Base-by-base conservation (phyloP, 2,329 filamentous ascomycete species). In the Pseudogymnoascus destructans region DNA sequence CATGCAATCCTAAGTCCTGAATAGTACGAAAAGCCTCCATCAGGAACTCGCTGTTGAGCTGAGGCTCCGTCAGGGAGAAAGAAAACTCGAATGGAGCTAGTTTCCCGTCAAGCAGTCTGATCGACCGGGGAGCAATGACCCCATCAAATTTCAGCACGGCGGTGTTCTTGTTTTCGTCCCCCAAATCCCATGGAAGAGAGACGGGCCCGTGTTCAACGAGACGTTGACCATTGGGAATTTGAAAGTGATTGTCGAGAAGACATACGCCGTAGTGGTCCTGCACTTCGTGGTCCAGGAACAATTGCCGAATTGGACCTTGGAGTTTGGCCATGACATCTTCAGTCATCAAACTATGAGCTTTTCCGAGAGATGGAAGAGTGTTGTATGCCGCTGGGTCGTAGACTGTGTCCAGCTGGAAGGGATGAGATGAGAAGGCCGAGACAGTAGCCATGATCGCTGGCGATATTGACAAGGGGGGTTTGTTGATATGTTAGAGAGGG, bases 201-300 rank as follows among this genome's bases (percentile, higher is more conserved):
- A 55, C 21, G 5, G 23, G 49, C 19, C 49, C 49, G 21, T 55
- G 49, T 27, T 55, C 49, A 25, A 55, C 49, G 15, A 55, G 49
- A 55, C 49, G 49, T 21, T 55, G 49, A 27, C 21, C n/a, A 55
- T 17, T 17, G 21, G 49, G 6, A 15, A 55, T 55, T 55, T 55
- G 49, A 55, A 55, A 55, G 49, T 55, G 49, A 25, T 27, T 27
- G 21, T 55, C 10, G 3, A 55, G 49, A 25, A 42, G 23, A 15
- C 21, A 15, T 21, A 55, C n/a, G 15, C 49, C 49, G 49, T 55
- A 55, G 49, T 55, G n/a, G n/a, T 27, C 27, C 49, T 55, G 15
- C 27, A 25, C 49, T 55, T 55, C 11, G 15, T 55, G 49, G 49
- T 27, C 49, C 49, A 55, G 49, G 21, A 55, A 55, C 27, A 55